Base-by-base conservation (phyloP, 805 yeast genomes). In the Lachancea kluyveri region DNA sequence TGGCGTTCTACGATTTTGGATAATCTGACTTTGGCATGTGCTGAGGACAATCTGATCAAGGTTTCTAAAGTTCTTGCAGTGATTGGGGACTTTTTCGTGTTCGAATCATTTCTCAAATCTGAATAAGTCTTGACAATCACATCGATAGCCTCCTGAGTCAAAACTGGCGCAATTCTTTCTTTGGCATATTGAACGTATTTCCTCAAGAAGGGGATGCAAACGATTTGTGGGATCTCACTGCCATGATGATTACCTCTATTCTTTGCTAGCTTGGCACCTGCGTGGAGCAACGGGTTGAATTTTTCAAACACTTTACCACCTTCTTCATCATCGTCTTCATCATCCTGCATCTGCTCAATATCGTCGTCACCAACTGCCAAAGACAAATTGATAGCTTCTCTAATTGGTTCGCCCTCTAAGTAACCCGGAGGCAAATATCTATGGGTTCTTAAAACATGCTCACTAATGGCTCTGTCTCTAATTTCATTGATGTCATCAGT, bases 51-150 rank as follows among this genome's bases (percentile, higher is more conserved):
- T 68, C 98, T 94, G 57, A 90, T 90, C 43, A 90, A 67, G 0
- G 98, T 90, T 60, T 90, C 98, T 46, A 90, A 67, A 4, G 97
- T 92, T 77, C 98, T 83, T n/a, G 97, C 95, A 2, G 98, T 90
- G 44, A 90, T 84, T 21, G 98, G 97, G 1, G 95, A 80, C 1
- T 96, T 88, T 51, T 77, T 72, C 32, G 81, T 73, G 44, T 78
- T 82, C 50, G 78, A 80, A 42, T 80, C 83, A 55, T 87, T 88
- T 64, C 98, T 74, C 43, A 92, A 67, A 8, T 77, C 76, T 2
- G 95, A 66, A 54, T 90, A 92, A 11, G 82, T 74, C 33, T 71
- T 73, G 14, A 87, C 92, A 49, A 92, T 86, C 55, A 79, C 72
- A 33, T 77, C 81, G 7, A 87, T 72, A 1, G 97, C 96, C 29